phyloP scores from a whole-genome alignment of 805 yeast genomes.

The Yamadazyma insecticola region DNA sequence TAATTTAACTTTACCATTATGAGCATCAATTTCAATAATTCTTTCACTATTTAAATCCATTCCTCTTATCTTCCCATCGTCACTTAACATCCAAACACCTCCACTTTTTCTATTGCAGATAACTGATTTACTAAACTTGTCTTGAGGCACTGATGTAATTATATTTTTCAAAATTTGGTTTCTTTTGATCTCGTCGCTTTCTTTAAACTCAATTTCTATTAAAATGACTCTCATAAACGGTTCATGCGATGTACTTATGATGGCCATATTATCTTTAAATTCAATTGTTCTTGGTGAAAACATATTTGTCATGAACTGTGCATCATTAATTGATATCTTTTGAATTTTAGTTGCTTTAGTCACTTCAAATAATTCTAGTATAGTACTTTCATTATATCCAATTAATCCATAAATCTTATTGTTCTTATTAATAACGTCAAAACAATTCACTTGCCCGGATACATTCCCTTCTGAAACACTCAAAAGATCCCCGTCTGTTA shows the following conservation, averaged over 20 bases:
- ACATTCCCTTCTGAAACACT: conserved; percentile 20
- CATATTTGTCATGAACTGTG: conserved; percentile 62
- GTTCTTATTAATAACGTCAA: conserved; percentile 30
- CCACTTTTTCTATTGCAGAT: conserved; percentile 42
- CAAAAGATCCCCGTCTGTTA: conserved; percentile 13
- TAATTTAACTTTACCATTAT: conserved; percentile 50
- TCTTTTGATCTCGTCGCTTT: conserved; percentile 15
- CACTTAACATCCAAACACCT: conserved; percentile 68
- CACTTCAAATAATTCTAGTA: conserved; percentile 33
- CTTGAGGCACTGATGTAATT: conserved; percentile 60
- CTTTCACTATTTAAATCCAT: conserved; percentile 43
- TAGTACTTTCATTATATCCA: conserved; percentile 58
- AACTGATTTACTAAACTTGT: conserved; percentile 53
- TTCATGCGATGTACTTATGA: conserved; percentile 73
- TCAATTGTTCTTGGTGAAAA: conserved; percentile 51
- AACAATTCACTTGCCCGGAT: conserved; percentile 48
- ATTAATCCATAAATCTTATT: conserved; percentile 41
- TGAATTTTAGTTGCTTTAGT: conserved; percentile 21
- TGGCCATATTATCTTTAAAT: conserved; percentile 38
- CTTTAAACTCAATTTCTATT: conserved; percentile 36
- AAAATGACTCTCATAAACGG: conserved; percentile 72
- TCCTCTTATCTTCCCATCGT: conserved; percentile 64
- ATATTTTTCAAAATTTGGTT: conserved; percentile 24
- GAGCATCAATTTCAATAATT: conserved; percentile 28
- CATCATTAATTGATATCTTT: conserved; percentile 62